phyloP scores from a whole-genome alignment of 1,284 basidiomycete genomes.

The Tilletia horrida region DNA sequence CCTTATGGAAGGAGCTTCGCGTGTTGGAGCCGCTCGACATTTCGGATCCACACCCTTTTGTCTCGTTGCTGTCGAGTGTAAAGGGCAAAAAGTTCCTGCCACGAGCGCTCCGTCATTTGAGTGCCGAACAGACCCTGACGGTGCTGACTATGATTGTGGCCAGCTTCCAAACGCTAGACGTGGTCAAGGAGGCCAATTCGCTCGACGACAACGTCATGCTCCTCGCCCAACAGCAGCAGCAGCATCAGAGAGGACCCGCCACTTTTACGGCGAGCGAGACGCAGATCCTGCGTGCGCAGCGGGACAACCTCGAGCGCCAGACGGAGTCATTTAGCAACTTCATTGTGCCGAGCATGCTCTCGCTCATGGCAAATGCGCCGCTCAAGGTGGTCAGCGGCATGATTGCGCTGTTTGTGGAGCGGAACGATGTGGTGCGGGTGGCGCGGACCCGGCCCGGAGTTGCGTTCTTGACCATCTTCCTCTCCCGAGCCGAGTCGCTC shows the following conservation, averaged over 20 bases:
- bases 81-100: slow-evolving; percentile 93
- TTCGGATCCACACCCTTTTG: slow-evolving; percentile 95
- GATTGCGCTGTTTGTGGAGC: slow-evolving; percentile 76
- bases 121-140: slow-evolving; percentile 74
- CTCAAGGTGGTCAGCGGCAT: slow-evolving; percentile 82
- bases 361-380: slow-evolving; percentile 72
- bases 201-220: slow-evolving; percentile 25
- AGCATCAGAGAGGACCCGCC: slow-evolving; percentile 13
- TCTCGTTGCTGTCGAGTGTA: slow-evolving; percentile 78
- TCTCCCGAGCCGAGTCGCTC: slow-evolving; percentile 86
- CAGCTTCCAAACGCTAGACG: slow-evolving; percentile 85
- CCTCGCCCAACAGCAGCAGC: not conserved
- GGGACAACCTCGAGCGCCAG: slow-evolving; percentile 74
- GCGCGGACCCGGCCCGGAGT: slow-evolving; percentile 78
- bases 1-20: slow-evolving; percentile 74
- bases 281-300: slow-evolving; percentile 20
- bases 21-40: slow-evolving; percentile 88
- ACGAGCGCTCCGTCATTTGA: slow-evolving; percentile 81
- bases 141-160: slow-evolving; percentile 87
- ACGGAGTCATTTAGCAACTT: slow-evolving; percentile 83
- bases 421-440: slow-evolving; percentile 71
- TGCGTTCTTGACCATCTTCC: slow-evolving; percentile 83
- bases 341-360: slow-evolving; percentile 80
- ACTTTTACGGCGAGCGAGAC: slow-evolving; percentile 22
- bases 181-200: slow-evolving; percentile 31